phyloP scores from a whole-genome alignment of 805 yeast genomes.

The Yarrowia deformans region DNA sequence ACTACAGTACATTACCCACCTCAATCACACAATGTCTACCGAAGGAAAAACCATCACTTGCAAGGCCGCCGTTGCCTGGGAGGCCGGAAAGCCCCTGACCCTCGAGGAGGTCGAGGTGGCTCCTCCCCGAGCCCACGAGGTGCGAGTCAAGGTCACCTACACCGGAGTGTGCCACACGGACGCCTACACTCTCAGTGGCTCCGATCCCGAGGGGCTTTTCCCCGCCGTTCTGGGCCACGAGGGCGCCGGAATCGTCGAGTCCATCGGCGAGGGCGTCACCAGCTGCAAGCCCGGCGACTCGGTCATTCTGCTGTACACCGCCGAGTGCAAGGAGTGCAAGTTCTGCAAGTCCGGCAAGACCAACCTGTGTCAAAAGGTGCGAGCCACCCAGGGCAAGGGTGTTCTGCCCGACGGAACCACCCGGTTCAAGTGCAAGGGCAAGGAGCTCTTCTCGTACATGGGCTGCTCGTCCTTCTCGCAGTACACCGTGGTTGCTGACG shows the following conservation, averaged over 20 bases:
- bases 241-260: slow-evolving; percentile 97
- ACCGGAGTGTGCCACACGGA: slow-evolving; percentile 99
- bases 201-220: slow-evolving; percentile 95
- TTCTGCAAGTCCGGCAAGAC: slow-evolving; percentile 96
- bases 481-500: slow-evolving; percentile 97
- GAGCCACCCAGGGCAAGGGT: slow-evolving; percentile 98
- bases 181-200: slow-evolving; percentile 93
- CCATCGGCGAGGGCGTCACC: slow-evolving; percentile 93
- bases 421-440: slow-evolving; percentile 79
- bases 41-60: slow-evolving; percentile 53
- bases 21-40: slow-evolving; percentile 9
- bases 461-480: slow-evolving; percentile 97
- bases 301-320: slow-evolving; percentile 93
- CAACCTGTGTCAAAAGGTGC: slow-evolving; percentile 91
- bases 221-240: slow-evolving; percentile 96
- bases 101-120: slow-evolving; percentile 89
- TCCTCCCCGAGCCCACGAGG: slow-evolving; percentile 97
- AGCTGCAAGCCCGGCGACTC: slow-evolving; percentile 91
- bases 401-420: slow-evolving; percentile 98
- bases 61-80: slow-evolving; percentile 98
- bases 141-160: slow-evolving; percentile 82
- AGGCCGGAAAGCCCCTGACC: slow-evolving; percentile 74
- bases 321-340: slow-evolving; percentile 95
- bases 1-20: background rate
- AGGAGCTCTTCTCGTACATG: slow-evolving; percentile 90